Base-by-base conservation (phyloP, 106 monocot genomes). In the Ottelia alismoides region DNA sequence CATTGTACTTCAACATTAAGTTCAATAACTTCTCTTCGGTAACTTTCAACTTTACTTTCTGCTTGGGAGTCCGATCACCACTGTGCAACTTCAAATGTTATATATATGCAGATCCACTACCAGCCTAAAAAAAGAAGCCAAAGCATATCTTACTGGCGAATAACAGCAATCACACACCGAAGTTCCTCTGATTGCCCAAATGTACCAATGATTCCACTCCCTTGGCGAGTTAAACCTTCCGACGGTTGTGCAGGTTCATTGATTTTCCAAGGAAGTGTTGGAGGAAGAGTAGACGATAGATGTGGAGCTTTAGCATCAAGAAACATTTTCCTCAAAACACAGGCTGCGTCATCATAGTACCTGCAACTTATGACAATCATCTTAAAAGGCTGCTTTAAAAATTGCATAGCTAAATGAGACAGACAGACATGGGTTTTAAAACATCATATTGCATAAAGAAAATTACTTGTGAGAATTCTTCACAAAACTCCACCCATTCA, bases 381-480 rank as follows among this genome's bases (percentile, higher is more conserved):
- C n/a, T n/a, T n/a, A n/a, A n/a, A n/a, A n/a, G n/a, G n/a, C n/a
- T n/a, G n/a, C n/a, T n/a, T n/a, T n/a, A n/a, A n/a, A n/a, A n/a
- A n/a, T n/a, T n/a, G n/a, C n/a, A n/a, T n/a, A n/a, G n/a, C n/a
- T n/a, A n/a, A n/a, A n/a, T n/a, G n/a, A n/a, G n/a, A n/a, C n/a
- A n/a, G n/a, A n/a, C n/a, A n/a, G n/a, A n/a, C n/a, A n/a, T n/a
- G n/a, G n/a, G n/a, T n/a, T n/a, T n/a, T n/a, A n/a, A n/a, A n/a
- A n/a, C n/a, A n/a, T n/a, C n/a, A n/a, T n/a, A n/a, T n/a, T n/a
- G n/a, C n/a, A n/a, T n/a, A n/a, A n/a, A n/a, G n/a, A n/a, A n/a
- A n/a, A n/a, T n/a, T 89, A 98, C 96, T 98, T 98, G 70, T 98
- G 58, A n/a, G 96, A 98, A 43, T 98, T 98, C 74, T 98, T 98